Conservation (phyloP, 371 early-diverging fungal genomes). For the Mortierella sp. region DNA sequence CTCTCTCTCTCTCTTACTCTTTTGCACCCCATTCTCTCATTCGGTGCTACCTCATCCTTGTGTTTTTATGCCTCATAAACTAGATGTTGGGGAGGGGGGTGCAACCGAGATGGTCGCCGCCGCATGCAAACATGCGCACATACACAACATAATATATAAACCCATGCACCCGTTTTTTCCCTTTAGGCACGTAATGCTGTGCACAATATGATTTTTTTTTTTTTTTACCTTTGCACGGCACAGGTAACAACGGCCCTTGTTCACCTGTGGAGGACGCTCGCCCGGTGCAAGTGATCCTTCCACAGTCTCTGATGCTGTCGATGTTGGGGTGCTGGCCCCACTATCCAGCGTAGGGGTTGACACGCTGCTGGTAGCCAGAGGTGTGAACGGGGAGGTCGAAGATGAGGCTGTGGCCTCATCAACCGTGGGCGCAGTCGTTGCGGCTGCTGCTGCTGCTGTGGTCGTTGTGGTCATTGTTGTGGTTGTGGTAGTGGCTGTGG, state of each 20-base stretch:
- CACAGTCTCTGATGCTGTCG: constrained; percentile 18
- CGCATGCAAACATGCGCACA: no score
- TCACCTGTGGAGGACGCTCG: constrained; percentile 66
- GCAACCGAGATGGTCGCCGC: no score
- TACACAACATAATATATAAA: no score
- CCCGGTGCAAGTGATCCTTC: constrained; percentile 32
- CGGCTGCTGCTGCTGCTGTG: constrained; percentile 12
- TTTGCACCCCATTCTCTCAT: no score
- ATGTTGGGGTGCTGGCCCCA: constrained; percentile 38
- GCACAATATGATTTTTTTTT: no score
- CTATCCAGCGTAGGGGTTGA: constrained; percentile 25
- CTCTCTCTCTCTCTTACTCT: no score
- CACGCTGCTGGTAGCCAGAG: constrained; percentile 2
- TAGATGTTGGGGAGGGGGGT: no score
- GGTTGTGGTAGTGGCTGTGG: constrained; percentile 10
- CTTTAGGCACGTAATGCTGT: no score
- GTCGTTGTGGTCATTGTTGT: constrained; percentile 9
- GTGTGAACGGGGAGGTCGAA: constrained; percentile 24
- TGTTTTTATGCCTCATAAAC: no score
- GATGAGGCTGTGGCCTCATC: not conserved
- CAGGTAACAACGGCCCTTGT: constrained; percentile 79
- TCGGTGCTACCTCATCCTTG: no score
- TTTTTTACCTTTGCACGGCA: constrained; percentile 73
- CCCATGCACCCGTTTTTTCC: no score
- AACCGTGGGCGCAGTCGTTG: constrained; percentile 1